Conservation (phyloP, 352 stramenopile genomes). For the Phytophthora pini region DNA sequence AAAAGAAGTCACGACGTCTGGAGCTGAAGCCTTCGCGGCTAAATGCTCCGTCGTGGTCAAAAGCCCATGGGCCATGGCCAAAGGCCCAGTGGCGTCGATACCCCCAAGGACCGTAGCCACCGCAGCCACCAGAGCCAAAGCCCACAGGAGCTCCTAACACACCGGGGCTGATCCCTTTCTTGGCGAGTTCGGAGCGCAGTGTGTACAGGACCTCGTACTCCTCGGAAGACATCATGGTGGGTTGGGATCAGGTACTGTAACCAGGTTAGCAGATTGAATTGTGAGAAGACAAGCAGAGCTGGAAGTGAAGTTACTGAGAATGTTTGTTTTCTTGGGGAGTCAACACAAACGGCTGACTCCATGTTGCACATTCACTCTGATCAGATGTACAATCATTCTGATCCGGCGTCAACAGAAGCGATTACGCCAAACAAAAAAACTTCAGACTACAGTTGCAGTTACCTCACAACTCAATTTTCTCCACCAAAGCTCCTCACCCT, state of each 20-base stretch:
- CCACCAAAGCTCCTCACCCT: not conserved
- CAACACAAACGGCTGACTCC: not conserved
- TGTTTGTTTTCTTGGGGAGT: no score
- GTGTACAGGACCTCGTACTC: conserved; percentile 62
- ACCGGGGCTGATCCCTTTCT: conserved; percentile 38
- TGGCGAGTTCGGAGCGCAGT: conserved; percentile 53
- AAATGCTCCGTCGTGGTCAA: no score
- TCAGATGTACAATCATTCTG: not conserved
- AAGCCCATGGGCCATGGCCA: not conserved
- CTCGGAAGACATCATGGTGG: conserved; percentile 27
- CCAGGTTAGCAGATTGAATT: no score
- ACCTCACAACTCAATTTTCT: conserved; percentile 10
- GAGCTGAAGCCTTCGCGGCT: not conserved
- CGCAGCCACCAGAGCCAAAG: conserved; percentile 5
- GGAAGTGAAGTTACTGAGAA: no score
- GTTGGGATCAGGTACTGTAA: no score
- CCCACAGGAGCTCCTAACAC: conserved; percentile 42
- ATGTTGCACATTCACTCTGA: conserved; percentile 19
- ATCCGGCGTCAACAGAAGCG: conserved; percentile 7
- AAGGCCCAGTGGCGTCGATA: not conserved
- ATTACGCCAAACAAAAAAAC: conserved; percentile 1
- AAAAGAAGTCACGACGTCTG: not conserved
- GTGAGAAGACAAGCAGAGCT: no score
- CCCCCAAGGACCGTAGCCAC: not conserved
- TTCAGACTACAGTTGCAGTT: not conserved